Percentiles rank a stretch among this genome's conserved stretches.
Conservation (phyloP, 352 stramenopile species). For the Phytophthora uliginosa region DNA sequence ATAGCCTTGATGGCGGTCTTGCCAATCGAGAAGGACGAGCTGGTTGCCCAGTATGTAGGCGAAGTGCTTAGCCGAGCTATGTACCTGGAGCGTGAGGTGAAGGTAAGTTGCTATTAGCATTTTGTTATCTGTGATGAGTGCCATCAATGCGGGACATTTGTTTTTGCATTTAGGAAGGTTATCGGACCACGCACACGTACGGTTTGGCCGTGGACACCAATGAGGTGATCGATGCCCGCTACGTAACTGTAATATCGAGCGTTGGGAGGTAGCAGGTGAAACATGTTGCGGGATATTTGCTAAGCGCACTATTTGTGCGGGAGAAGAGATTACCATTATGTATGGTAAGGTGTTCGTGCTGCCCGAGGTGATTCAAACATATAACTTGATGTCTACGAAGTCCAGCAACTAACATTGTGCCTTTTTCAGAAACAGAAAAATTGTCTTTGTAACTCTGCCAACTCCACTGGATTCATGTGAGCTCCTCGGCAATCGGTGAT, state of each 20-base stretch:
- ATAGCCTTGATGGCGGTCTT: conserved; percentile 2
- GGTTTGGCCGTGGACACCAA: background rate
- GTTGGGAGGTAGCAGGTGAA: conserved; percentile 10
- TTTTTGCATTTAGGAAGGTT: background rate
- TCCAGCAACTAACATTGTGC: background rate
- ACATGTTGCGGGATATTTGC: conserved; percentile 6
- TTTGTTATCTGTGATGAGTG: background rate
- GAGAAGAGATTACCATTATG: conserved; percentile 5
- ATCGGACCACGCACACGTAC: conserved; percentile 2
- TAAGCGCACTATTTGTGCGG: background rate
- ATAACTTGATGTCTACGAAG: no score
- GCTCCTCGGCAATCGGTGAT: no score
- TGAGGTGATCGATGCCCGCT: conserved; percentile 10
- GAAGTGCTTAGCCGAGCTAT: conserved; percentile 1
- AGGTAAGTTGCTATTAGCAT: background rate
- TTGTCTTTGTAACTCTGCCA: background rate
- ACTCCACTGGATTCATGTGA: no score
- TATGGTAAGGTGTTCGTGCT: background rate
- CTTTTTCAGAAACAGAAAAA: conserved; percentile 2
- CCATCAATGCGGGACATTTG: background rate
- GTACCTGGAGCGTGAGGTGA: conserved; percentile 8
- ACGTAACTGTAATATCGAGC: conserved; percentile 12
- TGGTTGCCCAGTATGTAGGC: conserved; percentile 10
- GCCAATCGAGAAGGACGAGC: no score
- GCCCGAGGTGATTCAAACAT: background rate